Evolutionary conservation across 345 rosid species (phyloP).

Genomic region (Eucalyptus marginata): DNA sequence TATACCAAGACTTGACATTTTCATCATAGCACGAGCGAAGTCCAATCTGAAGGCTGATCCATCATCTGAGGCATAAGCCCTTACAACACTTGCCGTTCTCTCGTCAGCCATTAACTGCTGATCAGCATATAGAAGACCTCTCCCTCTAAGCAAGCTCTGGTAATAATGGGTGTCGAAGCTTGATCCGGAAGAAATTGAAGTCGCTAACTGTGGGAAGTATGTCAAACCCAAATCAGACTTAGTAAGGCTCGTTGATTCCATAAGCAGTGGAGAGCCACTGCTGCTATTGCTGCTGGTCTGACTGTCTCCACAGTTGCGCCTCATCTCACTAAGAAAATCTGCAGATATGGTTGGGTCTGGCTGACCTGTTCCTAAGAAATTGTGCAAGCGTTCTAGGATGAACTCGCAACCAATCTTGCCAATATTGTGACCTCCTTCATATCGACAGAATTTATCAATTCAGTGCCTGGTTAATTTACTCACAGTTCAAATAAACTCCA

Average conservation of each 20-base stretch:
- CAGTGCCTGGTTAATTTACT: not conserved
- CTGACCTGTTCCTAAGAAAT: conserved; percentile 24
- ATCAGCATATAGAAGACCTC: conserved; percentile 34
- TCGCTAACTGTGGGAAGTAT: not conserved
- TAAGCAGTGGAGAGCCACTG: not conserved
- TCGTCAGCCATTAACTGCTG: conserved; percentile 40
- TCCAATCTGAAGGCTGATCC: conserved; percentile 23
- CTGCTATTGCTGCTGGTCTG: not conserved
- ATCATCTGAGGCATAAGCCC: conserved; percentile 14
- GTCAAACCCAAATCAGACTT: not conserved
- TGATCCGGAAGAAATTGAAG: conserved; percentile 17
- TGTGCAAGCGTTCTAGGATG: conserved; percentile 16
- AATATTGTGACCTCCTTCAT: conserved; percentile 31
- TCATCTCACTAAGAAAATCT: conserved; percentile 20
- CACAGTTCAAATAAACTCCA: not conserved
- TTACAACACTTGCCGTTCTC: conserved; percentile 19
- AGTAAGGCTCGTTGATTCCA: not conserved
- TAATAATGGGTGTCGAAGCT: conserved; percentile 26
- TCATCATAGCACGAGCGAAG: conserved; percentile 36
- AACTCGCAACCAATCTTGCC: conserved; percentile 35
- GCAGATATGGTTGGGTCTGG: conserved; percentile 22
- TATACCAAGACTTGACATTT: conserved; percentile 24
- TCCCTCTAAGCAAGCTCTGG: conserved; percentile 23
- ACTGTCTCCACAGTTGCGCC: conserved; percentile 4
- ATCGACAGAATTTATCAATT: not conserved